Conservation (phyloP, 345 rosid species). For the Eucalyptus regnans region DNA sequence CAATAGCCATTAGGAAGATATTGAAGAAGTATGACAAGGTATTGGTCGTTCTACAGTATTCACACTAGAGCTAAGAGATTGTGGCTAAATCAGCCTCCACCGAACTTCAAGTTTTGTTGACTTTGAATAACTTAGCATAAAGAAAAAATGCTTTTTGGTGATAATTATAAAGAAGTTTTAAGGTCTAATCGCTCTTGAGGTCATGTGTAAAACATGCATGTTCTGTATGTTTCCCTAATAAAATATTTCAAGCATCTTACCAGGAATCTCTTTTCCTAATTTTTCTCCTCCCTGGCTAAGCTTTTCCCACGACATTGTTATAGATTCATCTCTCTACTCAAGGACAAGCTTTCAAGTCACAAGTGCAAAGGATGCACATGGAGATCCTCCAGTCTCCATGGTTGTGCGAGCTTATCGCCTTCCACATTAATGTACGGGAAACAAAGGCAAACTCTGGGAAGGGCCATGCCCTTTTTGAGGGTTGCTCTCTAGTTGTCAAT, state of each 20-base stretch:
- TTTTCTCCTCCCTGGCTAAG: not conserved
- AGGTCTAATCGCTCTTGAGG: not conserved
- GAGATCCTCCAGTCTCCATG: slow-evolving; percentile 95
- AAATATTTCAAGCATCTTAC: not conserved
- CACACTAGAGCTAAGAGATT: not conserved
- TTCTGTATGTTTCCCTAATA: not conserved
- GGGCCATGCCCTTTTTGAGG: slow-evolving; percentile 46
- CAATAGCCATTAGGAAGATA: slow-evolving; percentile 76
- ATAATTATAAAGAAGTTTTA: not conserved
- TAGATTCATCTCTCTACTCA: slow-evolving; percentile 85
- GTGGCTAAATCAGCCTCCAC: not conserved
- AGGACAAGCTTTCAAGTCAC: slow-evolving; percentile 90
- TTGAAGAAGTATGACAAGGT: slow-evolving; percentile 97
- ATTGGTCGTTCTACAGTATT: not conserved
- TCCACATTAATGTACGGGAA: slow-evolving; percentile 74
- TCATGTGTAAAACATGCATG: not conserved
- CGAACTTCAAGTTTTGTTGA: not conserved
- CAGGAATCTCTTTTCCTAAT: not conserved
- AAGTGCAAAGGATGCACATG: slow-evolving; percentile 69
- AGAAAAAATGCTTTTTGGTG: not conserved
- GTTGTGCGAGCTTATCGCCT: slow-evolving; percentile 91
- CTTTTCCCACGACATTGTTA: not conserved
- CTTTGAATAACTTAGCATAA: not conserved
- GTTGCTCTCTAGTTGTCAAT: slow-evolving; percentile 39
- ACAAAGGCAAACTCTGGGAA: slow-evolving; percentile 24